A percentile compares a stretch with the other conserved stretches of the same genome.
These are phyloP conservation scores for Leishmania mexicana DNA, from an alignment of 208 protist genomes.

Conservation along the genomic window DNA sequence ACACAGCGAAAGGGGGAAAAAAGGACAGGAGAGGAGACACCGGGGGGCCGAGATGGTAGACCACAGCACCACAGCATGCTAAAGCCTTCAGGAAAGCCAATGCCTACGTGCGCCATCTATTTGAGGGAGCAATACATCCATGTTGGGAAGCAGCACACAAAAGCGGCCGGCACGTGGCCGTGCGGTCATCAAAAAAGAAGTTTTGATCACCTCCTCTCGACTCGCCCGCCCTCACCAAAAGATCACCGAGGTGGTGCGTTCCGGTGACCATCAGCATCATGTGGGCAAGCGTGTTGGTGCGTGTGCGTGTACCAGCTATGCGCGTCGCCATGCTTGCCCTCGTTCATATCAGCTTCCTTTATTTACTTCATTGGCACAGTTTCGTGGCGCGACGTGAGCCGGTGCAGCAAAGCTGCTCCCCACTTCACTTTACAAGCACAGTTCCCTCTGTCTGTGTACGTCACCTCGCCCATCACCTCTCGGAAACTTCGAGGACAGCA, in stretches of 20 bases:
- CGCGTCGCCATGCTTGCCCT: neutral
- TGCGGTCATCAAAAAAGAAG: neutral
- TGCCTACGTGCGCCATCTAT: neutral
- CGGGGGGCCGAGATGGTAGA: neutral
- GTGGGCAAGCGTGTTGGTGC: neutral
- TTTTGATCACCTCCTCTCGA: neutral
- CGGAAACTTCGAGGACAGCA: neutral
- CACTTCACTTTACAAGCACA: neutral
- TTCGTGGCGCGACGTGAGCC: neutral
- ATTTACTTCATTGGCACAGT: neutral
- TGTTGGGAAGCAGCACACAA: neutral
- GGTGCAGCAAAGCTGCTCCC: neutral
- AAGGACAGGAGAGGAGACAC: neutral
- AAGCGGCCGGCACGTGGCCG: neutral
- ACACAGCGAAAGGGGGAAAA: neutral
- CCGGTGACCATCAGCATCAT: neutral
- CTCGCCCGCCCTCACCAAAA: neutral
- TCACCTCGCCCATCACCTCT: neutral
- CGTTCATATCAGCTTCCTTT: neutral
- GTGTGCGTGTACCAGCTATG: neutral
- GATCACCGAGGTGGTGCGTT: neutral
- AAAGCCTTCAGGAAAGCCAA: neutral
- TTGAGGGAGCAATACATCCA: too few species aligned
- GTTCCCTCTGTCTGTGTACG: neutral
- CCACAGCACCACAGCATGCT: neutral